Conservation (phyloP, 139 green algal species). For the Zygnema cylindricum region DNA sequence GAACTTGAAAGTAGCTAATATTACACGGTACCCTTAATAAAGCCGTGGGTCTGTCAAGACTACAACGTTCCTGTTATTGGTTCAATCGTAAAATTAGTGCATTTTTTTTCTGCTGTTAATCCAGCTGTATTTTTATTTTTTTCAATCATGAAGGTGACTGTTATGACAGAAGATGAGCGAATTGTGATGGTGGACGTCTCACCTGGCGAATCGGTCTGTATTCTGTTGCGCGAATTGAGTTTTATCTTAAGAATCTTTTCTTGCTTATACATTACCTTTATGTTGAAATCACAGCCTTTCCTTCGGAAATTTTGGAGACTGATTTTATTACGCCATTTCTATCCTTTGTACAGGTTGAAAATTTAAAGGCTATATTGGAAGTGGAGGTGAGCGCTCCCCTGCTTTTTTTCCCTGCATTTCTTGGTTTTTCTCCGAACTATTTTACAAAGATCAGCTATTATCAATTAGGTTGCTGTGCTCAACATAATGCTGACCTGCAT, state of each 20-base stretch:
- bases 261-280: not conserved
- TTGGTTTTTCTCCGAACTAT: not conserved
- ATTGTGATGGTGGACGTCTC: conserved; percentile 13
- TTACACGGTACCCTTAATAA: no score
- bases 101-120: no score
- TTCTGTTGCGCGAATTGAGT: conserved; percentile 14
- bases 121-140: no score
- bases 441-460: conserved; percentile 1
- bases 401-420: not conserved
- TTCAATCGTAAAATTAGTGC: no score
- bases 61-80: no score
- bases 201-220: not conserved
- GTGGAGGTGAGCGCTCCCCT: conserved; percentile 25
- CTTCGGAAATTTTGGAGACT: not conserved
- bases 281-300: no score
- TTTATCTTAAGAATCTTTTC: not conserved
- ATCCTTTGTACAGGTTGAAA: conserved; percentile 26
- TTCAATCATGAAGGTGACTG: conserved; percentile 25
- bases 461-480: not conserved
- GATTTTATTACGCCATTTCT: not conserved
- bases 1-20: no score
- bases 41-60: no score
- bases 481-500: not conserved
- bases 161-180: conserved; percentile 20
- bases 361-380: conserved; percentile 38